Conservation (phyloP, 805 yeast species). For the Blastobotrys attinorum region DNA sequence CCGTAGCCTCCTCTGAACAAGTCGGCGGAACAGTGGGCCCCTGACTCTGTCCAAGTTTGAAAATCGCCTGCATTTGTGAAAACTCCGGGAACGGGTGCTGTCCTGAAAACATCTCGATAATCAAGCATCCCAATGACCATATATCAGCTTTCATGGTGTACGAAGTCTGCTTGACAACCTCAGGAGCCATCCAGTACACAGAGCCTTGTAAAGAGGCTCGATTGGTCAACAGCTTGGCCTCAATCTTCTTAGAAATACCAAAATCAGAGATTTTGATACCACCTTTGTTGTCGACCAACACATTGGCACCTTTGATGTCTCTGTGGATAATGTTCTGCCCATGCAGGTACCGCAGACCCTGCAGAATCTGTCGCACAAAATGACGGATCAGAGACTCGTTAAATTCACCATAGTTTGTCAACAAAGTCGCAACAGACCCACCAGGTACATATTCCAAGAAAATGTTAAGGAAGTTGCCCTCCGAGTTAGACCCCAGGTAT, state of each 20-base stretch:
- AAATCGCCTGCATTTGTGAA: slow-evolving; percentile 94
- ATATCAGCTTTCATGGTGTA: slow-evolving; percentile 91
- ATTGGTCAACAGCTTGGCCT: slow-evolving; percentile 43
- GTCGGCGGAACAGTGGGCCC: slow-evolving; percentile 69
- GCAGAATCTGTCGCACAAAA: slow-evolving; percentile 66
- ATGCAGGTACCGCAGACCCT: slow-evolving; percentile 69
- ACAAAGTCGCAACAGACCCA: slow-evolving; percentile 63
- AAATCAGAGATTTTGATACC: slow-evolving; percentile 80
- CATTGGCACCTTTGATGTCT: slow-evolving; percentile 85
- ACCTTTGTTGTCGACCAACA: slow-evolving; percentile 71
- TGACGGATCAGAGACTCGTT: slow-evolving; percentile 68
- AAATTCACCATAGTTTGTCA: slow-evolving; percentile 67
- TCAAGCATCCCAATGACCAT: slow-evolving; percentile 94
- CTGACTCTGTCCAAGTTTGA: slow-evolving; percentile 76
- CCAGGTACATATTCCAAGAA: slow-evolving; percentile 72
- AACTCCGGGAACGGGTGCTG: slow-evolving; percentile 93
- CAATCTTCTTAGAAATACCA: slow-evolving; percentile 67
- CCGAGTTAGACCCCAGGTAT: slow-evolving; percentile 81
- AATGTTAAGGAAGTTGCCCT: slow-evolving; percentile 63
- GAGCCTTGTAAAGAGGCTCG: slow-evolving; percentile 91
- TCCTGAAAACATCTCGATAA: slow-evolving; percentile 94
- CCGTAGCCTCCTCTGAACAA: slow-evolving; percentile 57
- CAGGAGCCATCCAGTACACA: slow-evolving; percentile 99
- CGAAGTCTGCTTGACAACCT: slow-evolving; percentile 88
- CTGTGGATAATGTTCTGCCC: slow-evolving; percentile 71